Evolutionary conservation across 495 filamentous ascomycete species (phyloP).

Genomic region (Trichoderma asperelloides): DNA sequence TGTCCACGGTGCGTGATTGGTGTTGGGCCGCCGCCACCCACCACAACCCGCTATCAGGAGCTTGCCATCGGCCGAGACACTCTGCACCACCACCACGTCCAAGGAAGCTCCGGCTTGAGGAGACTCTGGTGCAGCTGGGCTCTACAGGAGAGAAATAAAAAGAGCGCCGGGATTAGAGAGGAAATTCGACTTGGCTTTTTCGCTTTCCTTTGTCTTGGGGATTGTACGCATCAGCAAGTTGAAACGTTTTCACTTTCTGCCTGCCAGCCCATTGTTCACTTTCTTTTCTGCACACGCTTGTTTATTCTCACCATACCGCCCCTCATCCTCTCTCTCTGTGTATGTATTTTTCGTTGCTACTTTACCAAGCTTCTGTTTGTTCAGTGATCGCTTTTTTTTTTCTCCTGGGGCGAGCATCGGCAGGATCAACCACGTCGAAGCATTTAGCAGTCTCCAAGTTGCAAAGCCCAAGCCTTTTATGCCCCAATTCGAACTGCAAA

Average conservation of each 20-base stretch:
- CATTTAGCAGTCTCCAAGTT: no score
- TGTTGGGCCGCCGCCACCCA: constrained; percentile 4
- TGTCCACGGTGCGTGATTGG: not conserved
- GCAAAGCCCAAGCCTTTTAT: not conserved
- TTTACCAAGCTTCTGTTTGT: no score
- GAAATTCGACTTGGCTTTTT: not conserved
- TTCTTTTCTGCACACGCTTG: not conserved
- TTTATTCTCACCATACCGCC: not conserved
- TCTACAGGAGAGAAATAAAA: not conserved
- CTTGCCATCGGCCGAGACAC: not conserved
- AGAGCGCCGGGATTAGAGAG: not conserved
- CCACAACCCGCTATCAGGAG: not conserved
- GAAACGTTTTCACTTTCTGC: not conserved
- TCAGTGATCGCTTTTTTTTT: no score
- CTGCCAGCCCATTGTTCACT: not conserved
- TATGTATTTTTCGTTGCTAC: not conserved
- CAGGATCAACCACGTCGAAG: no score
- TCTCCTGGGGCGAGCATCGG: no score
- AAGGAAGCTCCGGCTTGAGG: not conserved
- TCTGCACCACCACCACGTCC: not conserved
- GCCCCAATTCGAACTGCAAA: not conserved
- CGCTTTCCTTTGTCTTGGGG: not conserved
- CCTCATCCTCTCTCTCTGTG: not conserved
- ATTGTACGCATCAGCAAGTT: constrained; percentile 11
- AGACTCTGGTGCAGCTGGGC: not conserved